phyloP scores from a whole-genome alignment of 345 rosid species.

The Noccaea caerulescens region DNA sequence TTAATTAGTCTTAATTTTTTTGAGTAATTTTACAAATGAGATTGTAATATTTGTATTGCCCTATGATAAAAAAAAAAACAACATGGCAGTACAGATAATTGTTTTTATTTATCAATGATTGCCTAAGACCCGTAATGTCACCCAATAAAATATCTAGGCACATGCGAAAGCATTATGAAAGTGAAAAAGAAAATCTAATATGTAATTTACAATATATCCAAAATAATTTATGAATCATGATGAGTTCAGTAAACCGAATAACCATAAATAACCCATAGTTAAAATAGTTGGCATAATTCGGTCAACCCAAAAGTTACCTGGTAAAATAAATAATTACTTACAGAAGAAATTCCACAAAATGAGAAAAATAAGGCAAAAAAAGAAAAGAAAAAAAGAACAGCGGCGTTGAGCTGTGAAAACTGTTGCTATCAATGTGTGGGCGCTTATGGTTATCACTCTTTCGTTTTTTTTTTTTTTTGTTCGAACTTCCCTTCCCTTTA shows the following conservation, averaged over 20 bases:
- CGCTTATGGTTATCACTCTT: slow-evolving; percentile 38
- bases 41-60: background rate
- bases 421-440: slow-evolving; percentile 53
- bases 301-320: no score
- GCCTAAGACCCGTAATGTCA: slow-evolving; percentile 35
- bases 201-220: background rate
- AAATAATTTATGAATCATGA: background rate
- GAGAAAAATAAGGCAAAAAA: slow-evolving; percentile 26
- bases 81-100: slow-evolving; percentile 14
- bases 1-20: background rate
- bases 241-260: no score
- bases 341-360: background rate
- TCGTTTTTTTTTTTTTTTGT: slow-evolving; percentile 47
- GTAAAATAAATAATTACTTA: no score
- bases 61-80: background rate
- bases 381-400: slow-evolving; percentile 37
- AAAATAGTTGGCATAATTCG: no score
- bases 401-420: slow-evolving; percentile 64
- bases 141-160: slow-evolving; percentile 8
- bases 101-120: slow-evolving; percentile 35
- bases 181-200: background rate
- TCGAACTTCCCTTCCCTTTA: slow-evolving; percentile 44
- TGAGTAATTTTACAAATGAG: background rate
- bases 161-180: slow-evolving; percentile 38
- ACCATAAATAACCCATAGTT: no score